Conservation (phyloP, 1,284 basidiomycete species). For the Neolentinus lepideus region DNA sequence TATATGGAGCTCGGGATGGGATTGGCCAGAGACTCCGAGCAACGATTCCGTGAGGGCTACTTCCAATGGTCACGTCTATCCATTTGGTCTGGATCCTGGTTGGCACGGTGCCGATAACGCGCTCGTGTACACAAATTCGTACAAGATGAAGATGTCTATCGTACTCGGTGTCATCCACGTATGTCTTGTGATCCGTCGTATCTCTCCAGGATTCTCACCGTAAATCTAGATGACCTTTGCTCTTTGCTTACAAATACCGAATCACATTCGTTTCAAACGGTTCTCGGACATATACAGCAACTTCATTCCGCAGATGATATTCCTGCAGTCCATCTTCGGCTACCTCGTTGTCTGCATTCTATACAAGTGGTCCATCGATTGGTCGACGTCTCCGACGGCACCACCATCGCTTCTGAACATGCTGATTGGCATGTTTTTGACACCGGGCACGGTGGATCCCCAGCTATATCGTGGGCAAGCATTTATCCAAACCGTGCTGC, state of each 20-base stretch:
- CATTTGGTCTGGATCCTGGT: conserved; percentile 90
- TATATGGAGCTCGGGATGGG: conserved; percentile 88
- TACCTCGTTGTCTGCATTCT: conserved; percentile 94
- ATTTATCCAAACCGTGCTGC: conserved; percentile 77
- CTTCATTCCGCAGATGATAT: conserved; percentile 96
- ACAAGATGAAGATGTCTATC: conserved; percentile 99
- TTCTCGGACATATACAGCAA: conserved; percentile 85
- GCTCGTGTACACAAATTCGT: conserved; percentile 95
- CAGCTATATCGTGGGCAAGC: conserved; percentile 87
- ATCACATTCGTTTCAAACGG: conserved; percentile 91
- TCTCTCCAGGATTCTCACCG: conserved; percentile 13
- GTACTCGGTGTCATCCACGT: conserved; percentile 96
- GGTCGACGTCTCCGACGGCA: conserved; percentile 62
- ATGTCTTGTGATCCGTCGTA: conserved; percentile 24
- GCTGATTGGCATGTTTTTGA: conserved; percentile 92
- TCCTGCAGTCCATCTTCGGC: conserved; percentile 96
- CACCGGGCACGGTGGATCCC: conserved; percentile 73
- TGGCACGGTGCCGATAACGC: conserved; percentile 95
- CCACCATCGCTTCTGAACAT: conserved; percentile 94
- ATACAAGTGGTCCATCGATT: conserved; percentile 97
- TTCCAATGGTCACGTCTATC: conserved; percentile 69
- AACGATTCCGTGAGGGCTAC: conserved; percentile 46
- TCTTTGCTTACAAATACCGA: conserved; percentile 91
- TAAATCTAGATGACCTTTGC: conserved; percentile 90
- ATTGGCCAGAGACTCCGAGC: conserved; percentile 48